A percentile compares a stretch with the other conserved stretches of the same genome.
Evolutionary conservation across 2,329 filamentous ascomycete species (phyloP).

Genomic region (Acrocalymma vagum): DNA sequence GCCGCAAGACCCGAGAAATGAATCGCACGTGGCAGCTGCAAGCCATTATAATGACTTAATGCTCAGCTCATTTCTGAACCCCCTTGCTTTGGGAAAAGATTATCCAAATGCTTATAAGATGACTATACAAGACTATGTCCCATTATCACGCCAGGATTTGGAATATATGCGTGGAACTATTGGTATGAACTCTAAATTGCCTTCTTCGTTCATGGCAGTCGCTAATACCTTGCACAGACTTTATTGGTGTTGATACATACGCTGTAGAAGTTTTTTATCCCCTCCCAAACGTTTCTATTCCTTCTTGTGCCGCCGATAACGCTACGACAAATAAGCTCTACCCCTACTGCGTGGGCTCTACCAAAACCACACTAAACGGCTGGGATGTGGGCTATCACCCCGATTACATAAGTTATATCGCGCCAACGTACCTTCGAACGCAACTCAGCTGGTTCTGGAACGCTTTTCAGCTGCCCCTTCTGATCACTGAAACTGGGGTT

Average conservation of each 20-base stretch:
- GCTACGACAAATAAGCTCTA: conserved; percentile 53
- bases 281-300: conserved; percentile 53
- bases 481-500: conserved; percentile 66
- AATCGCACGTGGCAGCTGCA: conserved; percentile 55
- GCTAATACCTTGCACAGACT: no score
- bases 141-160: conserved; percentile 59
- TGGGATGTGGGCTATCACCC: conserved; percentile 69
- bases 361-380: conserved; percentile 54
- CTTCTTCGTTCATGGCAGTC: no score
- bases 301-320: conserved; percentile 59
- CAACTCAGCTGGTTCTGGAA: conserved; percentile 68
- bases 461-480: conserved; percentile 61
- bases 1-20: conserved; percentile 46
- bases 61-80: conserved; percentile 60
- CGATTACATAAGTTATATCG: conserved; percentile 65
- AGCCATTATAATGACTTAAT: conserved; percentile 55
- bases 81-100: conserved; percentile 61
- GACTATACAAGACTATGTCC: conserved; percentile 47
- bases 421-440: conserved; percentile 65
- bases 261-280: conserved; percentile 64
- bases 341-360: conserved; percentile 63
- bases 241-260: conserved; percentile 67
- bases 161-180: conserved; percentile 49
- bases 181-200: no score
- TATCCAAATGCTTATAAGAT: conserved; percentile 59